A percentile compares a stretch with the other conserved stretches of the same genome.
These are phyloP conservation scores for Eimeria sp. DNA, from an alignment of 169 alveolate species.

Conservation along the genomic window DNA sequence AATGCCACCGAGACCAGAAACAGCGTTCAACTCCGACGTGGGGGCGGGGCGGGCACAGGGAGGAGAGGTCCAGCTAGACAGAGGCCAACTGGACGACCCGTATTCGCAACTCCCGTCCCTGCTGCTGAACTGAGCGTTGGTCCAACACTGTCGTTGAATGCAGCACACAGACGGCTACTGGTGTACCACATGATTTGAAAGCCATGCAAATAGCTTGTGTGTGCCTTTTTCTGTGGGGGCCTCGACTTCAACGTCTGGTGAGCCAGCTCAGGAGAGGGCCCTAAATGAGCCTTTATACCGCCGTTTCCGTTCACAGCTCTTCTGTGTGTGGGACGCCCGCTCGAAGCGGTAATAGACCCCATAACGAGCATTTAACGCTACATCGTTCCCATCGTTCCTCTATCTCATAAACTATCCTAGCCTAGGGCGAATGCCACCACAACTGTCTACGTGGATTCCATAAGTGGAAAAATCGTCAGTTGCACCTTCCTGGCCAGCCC, in stretches of 20 bases:
- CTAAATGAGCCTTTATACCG: background rate
- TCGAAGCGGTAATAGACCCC: too few relatives aligned
- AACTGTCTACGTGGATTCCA: too few relatives aligned
- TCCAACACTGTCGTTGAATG: background rate
- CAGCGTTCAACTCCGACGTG: background rate
- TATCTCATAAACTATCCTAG: too few relatives aligned
- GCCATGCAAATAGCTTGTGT: too few relatives aligned
- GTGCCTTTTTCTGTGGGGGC: background rate
- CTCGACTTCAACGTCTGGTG: background rate
- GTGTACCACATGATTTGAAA: too few relatives aligned
- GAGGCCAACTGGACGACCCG: background rate
- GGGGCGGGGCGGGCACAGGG: background rate
- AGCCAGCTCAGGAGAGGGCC: background rate
- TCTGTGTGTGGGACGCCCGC: background rate
- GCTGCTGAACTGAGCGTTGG: background rate
- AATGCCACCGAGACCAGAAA: background rate
- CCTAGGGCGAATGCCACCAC: too few relatives aligned
- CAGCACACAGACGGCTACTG: background rate
- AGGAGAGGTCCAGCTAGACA: slow-evolving; percentile 11
- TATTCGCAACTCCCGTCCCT: background rate
- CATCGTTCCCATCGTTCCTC: too few relatives aligned
- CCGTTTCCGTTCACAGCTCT: background rate
- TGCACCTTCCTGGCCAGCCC: background rate
- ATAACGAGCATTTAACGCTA: too few relatives aligned
- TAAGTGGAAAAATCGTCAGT: background rate